Percentiles rank a stretch among this genome's conserved stretches.
These are phyloP conservation scores for Ambrosia artemisiifolia DNA, from an alignment of 129 eudicot genomes.

Conservation along the genomic window DNA sequence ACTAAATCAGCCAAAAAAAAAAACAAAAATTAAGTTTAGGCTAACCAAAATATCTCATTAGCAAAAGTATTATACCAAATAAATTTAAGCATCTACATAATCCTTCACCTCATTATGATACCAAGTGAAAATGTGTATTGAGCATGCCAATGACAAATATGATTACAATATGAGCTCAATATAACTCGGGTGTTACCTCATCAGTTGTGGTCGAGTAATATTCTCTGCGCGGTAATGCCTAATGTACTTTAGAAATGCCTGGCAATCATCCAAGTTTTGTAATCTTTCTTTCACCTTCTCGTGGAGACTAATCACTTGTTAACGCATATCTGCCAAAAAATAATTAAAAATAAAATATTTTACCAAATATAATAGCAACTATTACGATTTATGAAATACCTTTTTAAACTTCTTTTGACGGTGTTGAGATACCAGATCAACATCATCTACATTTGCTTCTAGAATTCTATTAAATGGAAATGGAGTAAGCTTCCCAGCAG, in stretches of 20 bases:
- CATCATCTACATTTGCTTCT: constrained; percentile 43
- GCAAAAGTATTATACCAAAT: too few relatives aligned
- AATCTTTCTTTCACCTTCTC: constrained; percentile 70
- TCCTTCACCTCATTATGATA: too few relatives aligned
- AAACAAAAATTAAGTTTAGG: too few relatives aligned
- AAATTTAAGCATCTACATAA: too few relatives aligned
- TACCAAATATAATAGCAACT: neutral
- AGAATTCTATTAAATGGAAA: constrained; percentile 76
- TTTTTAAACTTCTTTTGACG: constrained; percentile 81
- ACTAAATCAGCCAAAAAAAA: too few relatives aligned
- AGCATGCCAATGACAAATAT: too few relatives aligned
- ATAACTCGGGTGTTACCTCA: too few relatives aligned
- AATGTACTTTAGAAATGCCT: constrained; percentile 59
- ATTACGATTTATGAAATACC: constrained; percentile 36
- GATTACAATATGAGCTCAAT: too few relatives aligned
- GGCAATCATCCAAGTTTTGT: constrained; percentile 43
- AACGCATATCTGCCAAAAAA: constrained; percentile 48
- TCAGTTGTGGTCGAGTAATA: constrained; percentile 54
- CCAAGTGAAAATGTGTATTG: too few relatives aligned
- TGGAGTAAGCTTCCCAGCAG: constrained; percentile 96
- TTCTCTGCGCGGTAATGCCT: constrained; percentile 48
- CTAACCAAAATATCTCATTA: too few relatives aligned
- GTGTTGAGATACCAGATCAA: constrained; percentile 56
- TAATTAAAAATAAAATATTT: neutral
- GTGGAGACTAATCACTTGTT: constrained; percentile 46